phyloP scores from a whole-genome alignment of 1,284 basidiomycete species.

The Polyporus tsugae region DNA sequence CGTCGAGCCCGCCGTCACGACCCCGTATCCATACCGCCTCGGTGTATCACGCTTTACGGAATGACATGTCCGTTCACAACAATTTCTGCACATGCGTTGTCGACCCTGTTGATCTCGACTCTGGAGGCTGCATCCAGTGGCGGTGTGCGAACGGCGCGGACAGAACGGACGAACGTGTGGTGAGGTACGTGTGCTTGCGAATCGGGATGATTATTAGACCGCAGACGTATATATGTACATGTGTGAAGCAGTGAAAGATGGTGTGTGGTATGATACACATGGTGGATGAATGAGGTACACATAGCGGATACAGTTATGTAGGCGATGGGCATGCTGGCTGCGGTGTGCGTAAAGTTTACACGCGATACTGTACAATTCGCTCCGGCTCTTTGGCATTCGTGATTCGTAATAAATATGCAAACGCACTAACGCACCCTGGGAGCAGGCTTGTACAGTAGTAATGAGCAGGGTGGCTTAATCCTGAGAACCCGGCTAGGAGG shows the following conservation, averaged over 20 bases:
- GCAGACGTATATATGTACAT: conserved; percentile 1
- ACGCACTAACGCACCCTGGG: conserved; percentile 7
- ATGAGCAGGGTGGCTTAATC: conserved; percentile 11
- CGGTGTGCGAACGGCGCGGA: not conserved
- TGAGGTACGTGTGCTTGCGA: conserved; percentile 3
- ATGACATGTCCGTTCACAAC: conserved; percentile 2
- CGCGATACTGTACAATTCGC: conserved; percentile 12
- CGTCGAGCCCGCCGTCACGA: conserved; percentile 10
- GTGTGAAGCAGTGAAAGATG: not conserved
- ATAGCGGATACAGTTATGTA: conserved; percentile 19
- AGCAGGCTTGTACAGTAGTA: conserved; percentile 2
- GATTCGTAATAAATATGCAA: conserved; percentile 10
- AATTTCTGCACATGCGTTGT: conserved; percentile 8
- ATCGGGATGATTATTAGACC: conserved; percentile 12
- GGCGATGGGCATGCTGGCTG: conserved; percentile 6
- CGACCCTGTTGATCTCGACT: not conserved
- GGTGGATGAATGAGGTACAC: conserved; percentile 15
- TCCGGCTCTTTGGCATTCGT: conserved; percentile 8
- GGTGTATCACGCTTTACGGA: conserved; percentile 18
- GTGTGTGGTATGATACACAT: conserved; percentile 21
- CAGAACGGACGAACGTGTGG: not conserved
- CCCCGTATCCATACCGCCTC: conserved; percentile 14
- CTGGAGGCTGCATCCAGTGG: not conserved
- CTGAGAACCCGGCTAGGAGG: conserved; percentile 8
- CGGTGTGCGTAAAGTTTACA: conserved; percentile 10